A percentile compares a stretch with the other conserved stretches of the same genome.
These are phyloP conservation scores for Kodamaea suecica DNA, from an alignment of 1,139 yeast species.

Conservation along the genomic window DNA sequence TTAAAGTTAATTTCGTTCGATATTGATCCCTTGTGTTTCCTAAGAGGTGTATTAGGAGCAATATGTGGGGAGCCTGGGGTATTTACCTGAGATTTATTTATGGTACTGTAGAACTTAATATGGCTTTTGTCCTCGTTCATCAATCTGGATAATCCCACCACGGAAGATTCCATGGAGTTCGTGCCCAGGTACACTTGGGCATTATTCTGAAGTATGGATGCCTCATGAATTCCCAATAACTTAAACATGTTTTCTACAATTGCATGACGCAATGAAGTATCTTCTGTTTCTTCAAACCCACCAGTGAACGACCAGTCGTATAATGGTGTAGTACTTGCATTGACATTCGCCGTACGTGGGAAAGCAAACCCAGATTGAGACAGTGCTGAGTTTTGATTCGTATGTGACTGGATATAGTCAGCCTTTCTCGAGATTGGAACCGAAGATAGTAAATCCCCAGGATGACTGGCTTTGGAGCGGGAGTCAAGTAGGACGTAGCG, in stretches of 20 bases:
- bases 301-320: constrained; percentile 47
- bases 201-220: constrained; percentile 4
- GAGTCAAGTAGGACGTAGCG: constrained; percentile 67
- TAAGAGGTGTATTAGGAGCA: constrained; percentile 1
- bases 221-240: constrained; percentile 62
- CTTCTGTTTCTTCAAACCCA: constrained; percentile 72
- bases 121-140: constrained; percentile 19
- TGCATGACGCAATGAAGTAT: constrained; percentile 63
- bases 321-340: not conserved
- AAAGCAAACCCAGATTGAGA: constrained; percentile 1
- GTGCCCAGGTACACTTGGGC: constrained; percentile 13
- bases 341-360: constrained; percentile 9
- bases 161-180: constrained; percentile 28
- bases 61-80: constrained; percentile 1
- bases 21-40: not conserved
- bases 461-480: constrained; percentile 56
- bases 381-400: constrained; percentile 1
- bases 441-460: constrained; percentile 81
- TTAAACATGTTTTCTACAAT: constrained; percentile 73
- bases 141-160: constrained; percentile 28
- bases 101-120: constrained; percentile 29
- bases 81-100: constrained; percentile 12
- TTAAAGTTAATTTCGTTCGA: constrained; percentile 6
- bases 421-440: constrained; percentile 68
- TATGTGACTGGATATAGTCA: constrained; percentile 19